Conservation (phyloP, 2,329 filamentous ascomycete genomes). For the Macrophomina phaseolina region DNA sequence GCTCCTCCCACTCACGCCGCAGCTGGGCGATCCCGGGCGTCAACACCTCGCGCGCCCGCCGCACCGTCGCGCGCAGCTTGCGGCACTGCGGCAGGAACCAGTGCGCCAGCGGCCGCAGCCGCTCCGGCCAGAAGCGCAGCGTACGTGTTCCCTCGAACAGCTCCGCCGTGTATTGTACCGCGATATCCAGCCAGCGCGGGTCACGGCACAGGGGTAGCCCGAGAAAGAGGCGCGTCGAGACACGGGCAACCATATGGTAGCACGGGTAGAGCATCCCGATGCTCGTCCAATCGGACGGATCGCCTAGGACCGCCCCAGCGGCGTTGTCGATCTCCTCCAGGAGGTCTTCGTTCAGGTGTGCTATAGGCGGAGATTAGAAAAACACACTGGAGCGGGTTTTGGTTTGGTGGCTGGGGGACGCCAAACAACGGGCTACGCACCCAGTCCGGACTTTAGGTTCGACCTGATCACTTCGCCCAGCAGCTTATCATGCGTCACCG, state of each 20-base stretch:
- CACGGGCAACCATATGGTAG: no score
- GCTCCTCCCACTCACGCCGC: background rate
- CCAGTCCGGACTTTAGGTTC: background rate
- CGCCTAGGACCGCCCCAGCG: background rate
- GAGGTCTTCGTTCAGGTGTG: background rate
- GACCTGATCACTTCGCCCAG: background rate
- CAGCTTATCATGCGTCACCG: background rate
- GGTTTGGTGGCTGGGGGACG: background rate
- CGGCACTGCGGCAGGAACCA: background rate
- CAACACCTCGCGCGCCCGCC: background rate
- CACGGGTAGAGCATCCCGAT: no score
- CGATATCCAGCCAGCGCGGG: background rate
- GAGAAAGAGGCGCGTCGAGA: no score
- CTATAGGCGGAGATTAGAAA: no score
- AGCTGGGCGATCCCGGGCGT: constrained; percentile 37
- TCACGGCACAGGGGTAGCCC: background rate
- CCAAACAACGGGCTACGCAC: background rate
- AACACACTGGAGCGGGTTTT: no score
- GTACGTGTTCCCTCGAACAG: background rate
- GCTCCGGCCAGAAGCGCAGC: background rate
- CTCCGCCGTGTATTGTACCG: background rate
- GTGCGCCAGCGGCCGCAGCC: background rate
- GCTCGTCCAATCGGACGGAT: background rate
- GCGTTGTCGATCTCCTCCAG: background rate
- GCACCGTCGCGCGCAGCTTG: background rate